Percentiles rank a stretch among this genome's conserved stretches.
Evolutionary conservation across 2,329 filamentous ascomycete species (phyloP).

Genomic region (Coniochaeta ligniaria): DNA sequence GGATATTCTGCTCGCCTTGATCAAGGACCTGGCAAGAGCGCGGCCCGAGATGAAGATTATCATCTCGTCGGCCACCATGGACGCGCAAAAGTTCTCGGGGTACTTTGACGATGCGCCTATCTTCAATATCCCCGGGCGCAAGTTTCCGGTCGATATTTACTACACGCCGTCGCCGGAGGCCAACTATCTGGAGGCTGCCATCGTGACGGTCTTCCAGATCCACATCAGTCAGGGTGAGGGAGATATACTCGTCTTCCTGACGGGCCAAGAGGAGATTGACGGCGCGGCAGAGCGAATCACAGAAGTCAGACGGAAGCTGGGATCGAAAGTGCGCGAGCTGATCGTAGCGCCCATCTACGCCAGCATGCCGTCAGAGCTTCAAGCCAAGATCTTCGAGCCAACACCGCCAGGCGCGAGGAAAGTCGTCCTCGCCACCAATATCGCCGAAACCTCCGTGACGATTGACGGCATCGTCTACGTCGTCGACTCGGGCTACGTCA

Average conservation of each 20-base stretch:
- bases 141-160: conserved; percentile 85
- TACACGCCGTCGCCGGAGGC: conserved; percentile 88
- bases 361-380: conserved; percentile 82
- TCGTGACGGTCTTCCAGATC: conserved; percentile 92
- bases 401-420: conserved; percentile 81
- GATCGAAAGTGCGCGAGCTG: conserved; percentile 75
- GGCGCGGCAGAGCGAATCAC: conserved; percentile 75
- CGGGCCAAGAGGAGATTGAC: conserved; percentile 94
- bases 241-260: conserved; percentile 91
- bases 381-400: conserved; percentile 90
- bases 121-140: conserved; percentile 86
- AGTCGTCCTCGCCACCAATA: conserved; percentile 91
- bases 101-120: conserved; percentile 93
- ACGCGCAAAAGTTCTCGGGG: conserved; percentile 82
- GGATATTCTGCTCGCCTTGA: conserved; percentile 78
- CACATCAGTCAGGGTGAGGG: conserved; percentile 79
- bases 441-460: conserved; percentile 91
- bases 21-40: conserved; percentile 81
- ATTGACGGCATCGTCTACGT: conserved; percentile 96
- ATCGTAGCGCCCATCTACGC: conserved; percentile 92
- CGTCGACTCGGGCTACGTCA: conserved; percentile 91
- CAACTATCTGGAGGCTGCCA: conserved; percentile 85
- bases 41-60: conserved; percentile 82
- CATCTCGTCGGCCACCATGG: conserved; percentile 91
- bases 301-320: conserved; percentile 81